Conservation (phyloP, 345 rosid genomes). For the Pseudoturritis turrita region DNA sequence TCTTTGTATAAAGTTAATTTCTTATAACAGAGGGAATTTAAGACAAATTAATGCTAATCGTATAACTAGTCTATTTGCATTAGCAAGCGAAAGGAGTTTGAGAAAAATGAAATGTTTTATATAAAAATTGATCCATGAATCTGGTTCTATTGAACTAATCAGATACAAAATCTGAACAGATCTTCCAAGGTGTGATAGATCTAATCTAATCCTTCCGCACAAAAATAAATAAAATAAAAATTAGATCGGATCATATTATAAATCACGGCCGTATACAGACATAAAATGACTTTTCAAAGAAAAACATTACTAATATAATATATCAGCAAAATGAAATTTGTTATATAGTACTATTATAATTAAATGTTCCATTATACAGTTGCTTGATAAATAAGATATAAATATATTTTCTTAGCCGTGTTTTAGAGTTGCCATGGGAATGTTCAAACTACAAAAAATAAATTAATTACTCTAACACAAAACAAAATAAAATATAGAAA, state of each 20-base stretch:
- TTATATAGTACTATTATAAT: no score
- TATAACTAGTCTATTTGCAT: neutral
- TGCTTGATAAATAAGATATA: neutral
- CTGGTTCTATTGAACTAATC: slow-evolving; percentile 18
- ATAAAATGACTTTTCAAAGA: slow-evolving; percentile 25
- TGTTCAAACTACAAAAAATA: slow-evolving; percentile 17
- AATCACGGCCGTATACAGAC: slow-evolving; percentile 26
- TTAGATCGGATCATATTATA: neutral
- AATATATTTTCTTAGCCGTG: neutral
- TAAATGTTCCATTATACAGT: neutral
- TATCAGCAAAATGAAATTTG: no score
- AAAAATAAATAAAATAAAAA: neutral
- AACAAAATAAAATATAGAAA: neutral
- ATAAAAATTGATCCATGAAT: neutral
- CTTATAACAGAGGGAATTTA: neutral
- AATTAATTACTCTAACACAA: neutral
- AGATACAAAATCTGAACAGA: slow-evolving; percentile 29
- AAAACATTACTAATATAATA: neutral
- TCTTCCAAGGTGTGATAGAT: slow-evolving; percentile 32
- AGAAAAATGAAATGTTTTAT: neutral
- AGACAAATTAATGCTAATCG: no score
- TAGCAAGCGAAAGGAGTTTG: neutral
- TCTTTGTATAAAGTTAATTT: neutral
- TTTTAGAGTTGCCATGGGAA: slow-evolving; percentile 14
- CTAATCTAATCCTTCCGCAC: slow-evolving; percentile 23